Percentiles rank a stretch among this genome's conserved stretches.
Evolutionary conservation across 495 filamentous ascomycete genomes (phyloP).

Genomic region (Penicillium maclennaniae): DNA sequence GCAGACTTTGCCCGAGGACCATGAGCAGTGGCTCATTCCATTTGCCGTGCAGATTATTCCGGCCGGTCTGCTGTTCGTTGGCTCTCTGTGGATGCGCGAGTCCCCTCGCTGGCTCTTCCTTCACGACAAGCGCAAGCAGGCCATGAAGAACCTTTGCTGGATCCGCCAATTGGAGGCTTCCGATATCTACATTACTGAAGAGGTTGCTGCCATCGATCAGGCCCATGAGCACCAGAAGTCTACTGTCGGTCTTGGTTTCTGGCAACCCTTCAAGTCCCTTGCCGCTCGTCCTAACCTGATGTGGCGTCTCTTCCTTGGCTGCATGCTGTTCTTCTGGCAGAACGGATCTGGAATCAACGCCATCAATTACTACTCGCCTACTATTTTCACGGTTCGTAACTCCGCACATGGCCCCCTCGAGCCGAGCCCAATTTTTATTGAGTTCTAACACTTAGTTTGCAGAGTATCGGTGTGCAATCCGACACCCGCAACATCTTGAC

Average conservation of each 20-base stretch:
- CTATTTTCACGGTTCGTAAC: constrained; percentile 46
- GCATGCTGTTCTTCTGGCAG: constrained; percentile 65
- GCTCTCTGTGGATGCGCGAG: constrained; percentile 48
- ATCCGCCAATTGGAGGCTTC: constrained; percentile 57
- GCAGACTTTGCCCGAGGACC: constrained; percentile 26
- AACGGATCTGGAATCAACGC: constrained; percentile 65
- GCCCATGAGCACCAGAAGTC: constrained; percentile 53
- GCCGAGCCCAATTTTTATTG: background rate
- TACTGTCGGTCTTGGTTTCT: constrained; percentile 60
- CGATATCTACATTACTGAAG: constrained; percentile 66
- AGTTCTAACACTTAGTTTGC: background rate
- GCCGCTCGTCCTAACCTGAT: constrained; percentile 41
- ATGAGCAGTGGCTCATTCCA: constrained; percentile 55
- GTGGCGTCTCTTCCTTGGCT: constrained; percentile 64
- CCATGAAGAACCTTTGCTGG: constrained; percentile 58
- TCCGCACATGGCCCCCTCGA: background rate
- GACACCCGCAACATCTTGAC: constrained; percentile 42
- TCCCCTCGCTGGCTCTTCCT: constrained; percentile 59
- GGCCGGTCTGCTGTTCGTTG: constrained; percentile 45
- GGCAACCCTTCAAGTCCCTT: constrained; percentile 61
- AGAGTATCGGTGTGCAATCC: constrained; percentile 47
- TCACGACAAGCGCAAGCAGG: constrained; percentile 48
- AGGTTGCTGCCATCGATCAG: constrained; percentile 59
- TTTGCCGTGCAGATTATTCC: constrained; percentile 56
- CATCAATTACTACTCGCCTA: constrained; percentile 63